Evolutionary conservation across 176 grass and related monocot species (phyloP), one percentile per base, ranked within the genome.

Genomic region (Pharus latifolius): DNA sequence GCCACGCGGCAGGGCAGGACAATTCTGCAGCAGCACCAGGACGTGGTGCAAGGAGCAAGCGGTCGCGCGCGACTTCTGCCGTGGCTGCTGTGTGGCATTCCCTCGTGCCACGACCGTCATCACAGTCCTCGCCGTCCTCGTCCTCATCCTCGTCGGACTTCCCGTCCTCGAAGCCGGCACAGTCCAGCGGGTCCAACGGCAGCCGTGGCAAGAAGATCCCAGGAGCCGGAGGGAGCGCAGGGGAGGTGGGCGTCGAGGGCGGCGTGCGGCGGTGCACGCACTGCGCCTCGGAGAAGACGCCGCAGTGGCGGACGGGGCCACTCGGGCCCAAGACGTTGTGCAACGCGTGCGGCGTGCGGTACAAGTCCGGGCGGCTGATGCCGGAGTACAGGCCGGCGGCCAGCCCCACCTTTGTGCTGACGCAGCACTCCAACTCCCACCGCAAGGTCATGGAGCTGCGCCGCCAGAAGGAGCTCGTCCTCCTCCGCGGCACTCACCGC

Each of bases 391-490:
- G 86, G 19, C 86, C 86, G 31, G 86, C 86, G 0, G 71, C 86
- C 0, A 89, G 86, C 76, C 86, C 86, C 3, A 89, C 86, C 10
- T 89, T 84, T 43, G 59, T 89, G 18, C 77, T 89, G 24, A 89
- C 86, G 30, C 86, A 89, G 71, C 86, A 89, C 58, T 89, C 86
- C 49, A 89, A 89, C 67, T 89, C 86, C 19, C 86, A 89, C 77
- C 86, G 86, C 71, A 89, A 89, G 76, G 86, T 89, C 23, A 84
- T 89, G 76, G 86, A 89, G 76, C 81, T 89, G 47, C 76, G 86
- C 17, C 86, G 76, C 13, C 86, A 89, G 59, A 89, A 84, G 71
- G 81, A 89, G 40, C 25, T 88, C 63, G 3, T 77, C 34, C 70
- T 27, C 56, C 69, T 75, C 69, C 80, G 63, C 7, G 69, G 74